Base-by-base conservation (phyloP, 768 basidiomycete species). In the Pleurotus ostreatus region DNA sequence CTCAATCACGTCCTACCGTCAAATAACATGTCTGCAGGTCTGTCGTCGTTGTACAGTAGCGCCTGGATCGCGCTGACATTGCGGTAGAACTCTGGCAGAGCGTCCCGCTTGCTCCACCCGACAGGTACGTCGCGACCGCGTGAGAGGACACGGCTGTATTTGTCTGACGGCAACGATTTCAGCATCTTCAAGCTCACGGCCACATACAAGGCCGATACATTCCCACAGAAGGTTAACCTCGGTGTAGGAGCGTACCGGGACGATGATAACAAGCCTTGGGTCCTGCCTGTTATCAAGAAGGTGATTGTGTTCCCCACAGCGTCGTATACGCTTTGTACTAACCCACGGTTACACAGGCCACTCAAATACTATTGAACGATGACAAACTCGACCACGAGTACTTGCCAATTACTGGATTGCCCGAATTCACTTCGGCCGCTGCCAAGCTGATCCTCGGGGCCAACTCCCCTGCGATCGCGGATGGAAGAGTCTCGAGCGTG, bases 191-290 rank as follows among this genome's bases (percentile, higher is more conserved):
- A 92, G 74, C 80, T 97, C 60, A 93, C 92, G 0, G 88, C 92
- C 16, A 85, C 91, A 2, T 96, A 86, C 84, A 93, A 94, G 69
- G 83, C 81, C 25, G 92, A 97, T 68, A 66, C 80, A 2, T 81
- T 78, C 68, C 77, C 82, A 12, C 71, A 86, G 59, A 97, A 97
- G 77, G 78, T 95, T 71, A 96, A 96, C 70, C 79, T 97, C 20
- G 93, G 94, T 39, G 94, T 94, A 45, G 94, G 94, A 45, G 94
- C 94, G 6, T 97, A 97, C 69, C 82, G 94, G 62, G 94, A 95
- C 65, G 81, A 94, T 63, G 70, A 90, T 64, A 84, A 79, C 70
- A 95, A 89, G 72, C 88, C 94, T 12, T 97, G 93, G 92, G 84
- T 96, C 22, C 81, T 97, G 23, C 94, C 94, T 18, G 92, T 92